Conservation (phyloP, 805 yeast genomes). For the Cyberlindnera suaveolens region DNA sequence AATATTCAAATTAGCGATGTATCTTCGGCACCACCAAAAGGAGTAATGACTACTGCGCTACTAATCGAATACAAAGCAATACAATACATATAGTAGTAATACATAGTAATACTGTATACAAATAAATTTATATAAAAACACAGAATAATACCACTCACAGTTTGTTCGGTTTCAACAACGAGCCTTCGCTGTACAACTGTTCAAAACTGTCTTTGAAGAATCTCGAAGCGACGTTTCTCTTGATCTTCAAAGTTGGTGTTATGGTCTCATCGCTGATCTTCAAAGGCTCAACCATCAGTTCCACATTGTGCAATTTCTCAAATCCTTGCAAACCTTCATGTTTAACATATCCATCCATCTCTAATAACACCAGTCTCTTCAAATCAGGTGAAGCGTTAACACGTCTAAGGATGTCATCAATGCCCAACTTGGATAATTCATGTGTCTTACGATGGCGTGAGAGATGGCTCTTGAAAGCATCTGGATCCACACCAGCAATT, state of each 20-base stretch:
- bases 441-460: conserved; percentile 5
- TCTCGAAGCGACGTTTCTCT: conserved; percentile 40
- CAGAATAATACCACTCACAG: conserved; percentile 2
- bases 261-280: conserved; percentile 53
- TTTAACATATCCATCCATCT: conserved; percentile 34
- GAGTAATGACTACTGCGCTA: too few relatives aligned
- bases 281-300: conserved; percentile 51
- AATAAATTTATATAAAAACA: too few relatives aligned
- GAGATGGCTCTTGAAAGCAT: conserved; percentile 11
- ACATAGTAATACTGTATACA: too few relatives aligned
- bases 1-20: too few relatives aligned
- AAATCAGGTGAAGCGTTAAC: conserved; percentile 13
- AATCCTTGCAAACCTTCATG: conserved; percentile 44
- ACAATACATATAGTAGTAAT: too few relatives aligned
- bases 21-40: too few relatives aligned
- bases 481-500: conserved; percentile 48
- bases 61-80: too few relatives aligned
- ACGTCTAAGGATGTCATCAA: conserved; percentile 8
- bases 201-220: conserved; percentile 36
- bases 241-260: conserved; percentile 62
- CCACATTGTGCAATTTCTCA: conserved; percentile 54
- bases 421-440: conserved; percentile 3
- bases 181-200: conserved; percentile 44
- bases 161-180: conserved; percentile 8
- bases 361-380: conserved; percentile 27